Evolutionary conservation across 805 yeast species (phyloP).

Genomic region (Zygosaccharomyces kombuchaensis): DNA sequence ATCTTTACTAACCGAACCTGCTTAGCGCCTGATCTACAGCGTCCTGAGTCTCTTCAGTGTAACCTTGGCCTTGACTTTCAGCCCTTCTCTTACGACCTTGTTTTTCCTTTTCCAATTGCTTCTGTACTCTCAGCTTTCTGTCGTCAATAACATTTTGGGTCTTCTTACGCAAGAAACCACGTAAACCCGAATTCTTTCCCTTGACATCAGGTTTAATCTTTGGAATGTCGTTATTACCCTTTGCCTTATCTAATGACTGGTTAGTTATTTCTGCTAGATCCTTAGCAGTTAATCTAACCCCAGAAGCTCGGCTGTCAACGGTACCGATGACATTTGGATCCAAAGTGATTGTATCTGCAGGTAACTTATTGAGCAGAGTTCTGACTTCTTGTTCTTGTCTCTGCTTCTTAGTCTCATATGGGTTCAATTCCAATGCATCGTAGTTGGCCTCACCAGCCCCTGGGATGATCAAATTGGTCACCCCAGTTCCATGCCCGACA

Average conservation of each 20-base stretch:
- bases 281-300: slow-evolving; percentile 58
- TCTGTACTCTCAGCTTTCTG: slow-evolving; percentile 72
- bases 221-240: slow-evolving; percentile 47
- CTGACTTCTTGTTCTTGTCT: slow-evolving; percentile 92
- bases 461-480: slow-evolving; percentile 84
- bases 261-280: slow-evolving; percentile 45
- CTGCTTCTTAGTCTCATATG: slow-evolving; percentile 86
- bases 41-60: slow-evolving; percentile 48
- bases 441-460: slow-evolving; percentile 98
- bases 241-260: slow-evolving; percentile 32
- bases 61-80: slow-evolving; percentile 45
- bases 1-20: slow-evolving; percentile 31
- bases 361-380: slow-evolving; percentile 75
- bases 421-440: slow-evolving; percentile 90
- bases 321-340: slow-evolving; percentile 87
- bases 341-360: slow-evolving; percentile 86
- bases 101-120: slow-evolving; percentile 70
- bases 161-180: slow-evolving; percentile 77
- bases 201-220: slow-evolving; percentile 63
- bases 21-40: slow-evolving; percentile 39
- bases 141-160: slow-evolving; percentile 81
- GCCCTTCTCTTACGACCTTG: slow-evolving; percentile 53
- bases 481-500: slow-evolving; percentile 73
- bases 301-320: slow-evolving; percentile 66
- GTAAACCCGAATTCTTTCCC: slow-evolving; percentile 78